These are phyloP conservation scores for Penicillium glabrum DNA, from an alignment of 2,329 filamentous ascomycete species.

Conservation along the genomic window DNA sequence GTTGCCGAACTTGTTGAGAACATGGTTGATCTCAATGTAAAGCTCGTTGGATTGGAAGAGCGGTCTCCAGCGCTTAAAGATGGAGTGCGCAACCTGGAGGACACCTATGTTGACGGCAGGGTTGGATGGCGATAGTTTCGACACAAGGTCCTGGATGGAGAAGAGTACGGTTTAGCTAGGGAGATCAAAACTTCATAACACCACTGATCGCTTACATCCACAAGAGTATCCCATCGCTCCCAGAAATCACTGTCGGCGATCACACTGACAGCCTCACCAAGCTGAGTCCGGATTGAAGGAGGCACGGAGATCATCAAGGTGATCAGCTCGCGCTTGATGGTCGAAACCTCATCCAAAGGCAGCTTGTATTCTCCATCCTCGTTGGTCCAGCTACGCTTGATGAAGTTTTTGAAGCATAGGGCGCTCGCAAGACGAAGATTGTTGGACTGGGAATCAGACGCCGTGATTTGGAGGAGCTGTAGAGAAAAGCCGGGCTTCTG, in stretches of 20 bases:
- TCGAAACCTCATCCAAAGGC: constrained; percentile 73
- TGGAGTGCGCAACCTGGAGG: constrained; percentile 94
- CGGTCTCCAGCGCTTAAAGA: constrained; percentile 94
- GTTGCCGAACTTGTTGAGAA: constrained; percentile 77
- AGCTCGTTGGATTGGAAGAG: constrained; percentile 90
- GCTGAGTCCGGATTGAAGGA: constrained; percentile 81
- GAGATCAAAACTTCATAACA: background rate
- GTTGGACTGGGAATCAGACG: constrained; percentile 66
- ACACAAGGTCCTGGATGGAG: constrained; percentile 71
- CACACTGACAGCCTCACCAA: constrained; percentile 93
- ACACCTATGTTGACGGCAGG: constrained; percentile 88
- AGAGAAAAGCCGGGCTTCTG: constrained; percentile 85
- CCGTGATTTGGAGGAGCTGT: constrained; percentile 84
- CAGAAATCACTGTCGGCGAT: constrained; percentile 99
- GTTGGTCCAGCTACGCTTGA: constrained; percentile 91
- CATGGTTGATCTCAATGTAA: constrained; percentile 95
- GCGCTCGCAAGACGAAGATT: constrained; percentile 85
- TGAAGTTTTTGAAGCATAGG: constrained; percentile 98
- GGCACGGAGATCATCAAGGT: constrained; percentile 95
- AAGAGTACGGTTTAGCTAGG: constrained; percentile 3
- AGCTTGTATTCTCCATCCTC: constrained; percentile 94
- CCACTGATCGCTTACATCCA: constrained; percentile 59
- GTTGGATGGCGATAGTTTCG: constrained; percentile 78
- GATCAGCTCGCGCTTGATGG: constrained; percentile 93
- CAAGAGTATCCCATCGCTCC: constrained; percentile 92